Evolutionary conservation across 352 stramenopile species (phyloP).

Genomic region (Phytophthora niederhauseri): DNA sequence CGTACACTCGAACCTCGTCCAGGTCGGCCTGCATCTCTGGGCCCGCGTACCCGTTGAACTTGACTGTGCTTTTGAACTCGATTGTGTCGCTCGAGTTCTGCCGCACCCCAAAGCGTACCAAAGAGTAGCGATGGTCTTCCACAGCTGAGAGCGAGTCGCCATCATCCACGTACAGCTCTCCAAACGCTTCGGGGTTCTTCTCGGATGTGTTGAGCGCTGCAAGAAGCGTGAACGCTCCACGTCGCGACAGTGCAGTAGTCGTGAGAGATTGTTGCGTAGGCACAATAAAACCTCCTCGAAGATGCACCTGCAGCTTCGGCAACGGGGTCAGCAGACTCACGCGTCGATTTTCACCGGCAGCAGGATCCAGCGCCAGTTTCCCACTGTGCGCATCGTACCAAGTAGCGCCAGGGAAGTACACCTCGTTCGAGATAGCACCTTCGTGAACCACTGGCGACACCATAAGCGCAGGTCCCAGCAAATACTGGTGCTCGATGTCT

Average conservation of each 20-base stretch:
- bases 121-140: conserved; percentile 57
- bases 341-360: conserved; percentile 20
- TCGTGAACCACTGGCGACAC: conserved; percentile 78
- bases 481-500: conserved; percentile 70
- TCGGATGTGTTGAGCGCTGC: conserved; percentile 47
- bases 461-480: conserved; percentile 76
- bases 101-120: conserved; percentile 48
- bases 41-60: conserved; percentile 60
- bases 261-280: conserved; percentile 58
- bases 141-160: conserved; percentile 73
- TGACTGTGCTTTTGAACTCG: conserved; percentile 43
- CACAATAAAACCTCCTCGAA: conserved; percentile 70
- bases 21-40: conserved; percentile 72
- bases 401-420: conserved; percentile 71
- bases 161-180: conserved; percentile 79
- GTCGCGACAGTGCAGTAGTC: conserved; percentile 65
- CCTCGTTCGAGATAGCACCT: conserved; percentile 53
- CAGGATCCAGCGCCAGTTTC: conserved; percentile 30
- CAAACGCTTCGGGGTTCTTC: conserved; percentile 34
- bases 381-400: conserved; percentile 78
- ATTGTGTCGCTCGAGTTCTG: conserved; percentile 46
- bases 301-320: conserved; percentile 60
- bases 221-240: conserved; percentile 57
- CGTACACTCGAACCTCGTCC: conserved; percentile 59
- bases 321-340: conserved; percentile 61